Conservation (phyloP, 345 rosid species). For the Eucalyptus melliodora region DNA sequence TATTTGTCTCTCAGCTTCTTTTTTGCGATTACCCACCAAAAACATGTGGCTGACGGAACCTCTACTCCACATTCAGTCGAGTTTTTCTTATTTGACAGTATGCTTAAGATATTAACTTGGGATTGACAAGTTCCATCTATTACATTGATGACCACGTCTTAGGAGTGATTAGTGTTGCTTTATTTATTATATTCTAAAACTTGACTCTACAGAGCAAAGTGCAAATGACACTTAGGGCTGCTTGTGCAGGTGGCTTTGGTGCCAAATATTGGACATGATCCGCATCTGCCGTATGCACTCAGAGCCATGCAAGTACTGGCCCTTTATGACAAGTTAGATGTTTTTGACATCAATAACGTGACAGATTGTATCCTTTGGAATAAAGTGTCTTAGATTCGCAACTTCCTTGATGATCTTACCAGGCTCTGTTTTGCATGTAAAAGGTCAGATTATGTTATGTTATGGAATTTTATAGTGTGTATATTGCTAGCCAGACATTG, state of each 20-base stretch:
- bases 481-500: too few species aligned
- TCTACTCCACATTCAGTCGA: not conserved
- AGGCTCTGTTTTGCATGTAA: too few species aligned
- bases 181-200: too few species aligned
- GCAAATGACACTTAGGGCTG: not conserved
- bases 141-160: not conserved
- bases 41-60: not conserved
- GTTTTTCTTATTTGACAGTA: not conserved
- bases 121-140: not conserved
- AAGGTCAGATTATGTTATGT: too few species aligned
- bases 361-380: not conserved
- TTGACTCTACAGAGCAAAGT: not conserved
- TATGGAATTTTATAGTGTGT: too few species aligned
- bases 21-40: not conserved
- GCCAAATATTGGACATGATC: slow-evolving; percentile 58
- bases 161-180: not conserved
- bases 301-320: slow-evolving; percentile 72
- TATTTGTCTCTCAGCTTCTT: not conserved
- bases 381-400: too few species aligned
- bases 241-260: slow-evolving; percentile 68
- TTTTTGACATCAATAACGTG: slow-evolving; percentile 30
- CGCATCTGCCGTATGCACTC: slow-evolving; percentile 61
- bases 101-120: not conserved
- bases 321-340: slow-evolving; percentile 7
- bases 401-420: too few species aligned